Base-by-base conservation (phyloP, 1,284 basidiomycete species). In the Papiliotrema terrestris region DNA sequence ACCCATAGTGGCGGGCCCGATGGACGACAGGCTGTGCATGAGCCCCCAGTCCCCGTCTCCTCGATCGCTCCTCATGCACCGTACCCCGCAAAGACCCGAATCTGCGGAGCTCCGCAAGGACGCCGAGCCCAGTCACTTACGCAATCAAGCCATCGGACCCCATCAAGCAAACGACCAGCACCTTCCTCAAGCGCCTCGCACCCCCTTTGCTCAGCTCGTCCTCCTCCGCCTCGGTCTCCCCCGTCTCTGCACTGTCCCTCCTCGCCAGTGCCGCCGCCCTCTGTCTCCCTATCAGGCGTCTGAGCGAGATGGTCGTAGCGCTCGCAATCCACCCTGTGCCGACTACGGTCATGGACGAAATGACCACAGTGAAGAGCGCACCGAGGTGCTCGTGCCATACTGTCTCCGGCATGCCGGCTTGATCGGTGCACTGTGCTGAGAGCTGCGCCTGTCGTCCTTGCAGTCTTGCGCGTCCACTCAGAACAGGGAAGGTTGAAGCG, bases 1-100 rank as follows among this genome's bases (percentile, higher is more conserved):
- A 2, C 44, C 44, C 39, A 53, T 56, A 13, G 42, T 47, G 17
- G 59, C 56, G 19, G 59, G 53, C 17, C 54, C 54, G 20, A 61
- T 37, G 14, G 51, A 56, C 15, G 46, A 49, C 1, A 56, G 39
- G 20, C 60, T 62, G 29, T 15, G 20, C 5, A 41, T 41, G 6
- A 41, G 36, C 25, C 17, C 6, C 5, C 29, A 6, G 29, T 32
- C 29, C 29, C n/a, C n/a, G n/a, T n/a, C n/a, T n/a, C n/a, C n/a
- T n/a, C n/a, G n/a, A n/a, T n/a, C n/a, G n/a, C n/a, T 23, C 25
- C 23, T 14, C 17, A 32, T 36, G n/a, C 17, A 11, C 23, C 3
- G 3, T 48, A 3, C 11, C 3, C 36, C 5, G 14, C 41, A 46
- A 26, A 39, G 37, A 46, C 20, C n/a, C 20, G 44, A 47, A 17